phyloP scores from a whole-genome alignment of 495 filamentous ascomycete species.

The Podospora sp. region DNA sequence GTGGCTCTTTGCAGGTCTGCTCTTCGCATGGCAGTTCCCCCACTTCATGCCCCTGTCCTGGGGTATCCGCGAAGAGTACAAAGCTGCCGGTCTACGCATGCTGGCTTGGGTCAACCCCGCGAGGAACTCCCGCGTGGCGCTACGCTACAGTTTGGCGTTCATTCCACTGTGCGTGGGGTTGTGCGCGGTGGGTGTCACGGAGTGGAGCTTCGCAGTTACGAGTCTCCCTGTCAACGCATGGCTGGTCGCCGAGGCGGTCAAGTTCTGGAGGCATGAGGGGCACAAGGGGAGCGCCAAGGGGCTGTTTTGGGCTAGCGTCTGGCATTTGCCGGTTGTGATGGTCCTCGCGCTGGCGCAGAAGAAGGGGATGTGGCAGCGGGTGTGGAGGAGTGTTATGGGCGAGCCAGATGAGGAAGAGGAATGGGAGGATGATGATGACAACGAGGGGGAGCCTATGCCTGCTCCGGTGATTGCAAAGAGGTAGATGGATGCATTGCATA shows the following conservation, averaged over 20 bases:
- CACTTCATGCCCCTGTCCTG: slow-evolving; percentile 95
- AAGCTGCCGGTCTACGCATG: slow-evolving; percentile 86
- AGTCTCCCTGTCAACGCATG: slow-evolving; percentile 84
- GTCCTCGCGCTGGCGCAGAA: slow-evolving; percentile 91
- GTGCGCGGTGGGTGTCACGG: slow-evolving; percentile 81
- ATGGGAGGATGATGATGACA: slow-evolving; percentile 44
- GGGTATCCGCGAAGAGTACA: slow-evolving; percentile 87
- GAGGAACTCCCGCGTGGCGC: slow-evolving; percentile 78
- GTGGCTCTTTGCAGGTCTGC: slow-evolving; percentile 80
- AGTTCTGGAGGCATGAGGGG: slow-evolving; percentile 79
- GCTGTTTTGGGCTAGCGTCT: slow-evolving; percentile 96
- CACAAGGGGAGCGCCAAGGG: slow-evolving; percentile 78
- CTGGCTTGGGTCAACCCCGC: slow-evolving; percentile 85
- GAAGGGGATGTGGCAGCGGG: slow-evolving; percentile 87
- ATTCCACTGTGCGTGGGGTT: slow-evolving; percentile 85
- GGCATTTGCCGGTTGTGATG: slow-evolving; percentile 91
- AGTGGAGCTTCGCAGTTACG: slow-evolving; percentile 79
- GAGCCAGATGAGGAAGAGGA: slow-evolving; percentile 54
- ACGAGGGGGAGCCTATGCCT: slow-evolving; percentile 17
- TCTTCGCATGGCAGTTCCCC: slow-evolving; percentile 97
- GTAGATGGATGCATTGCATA: neutral
- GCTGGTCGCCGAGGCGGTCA: slow-evolving; percentile 78
- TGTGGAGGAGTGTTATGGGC: slow-evolving; percentile 71
- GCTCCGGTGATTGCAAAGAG: neutral
- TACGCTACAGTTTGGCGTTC: slow-evolving; percentile 85